Base-by-base conservation (phyloP, 148 eudicot species). In the Spergularia bocconei region DNA sequence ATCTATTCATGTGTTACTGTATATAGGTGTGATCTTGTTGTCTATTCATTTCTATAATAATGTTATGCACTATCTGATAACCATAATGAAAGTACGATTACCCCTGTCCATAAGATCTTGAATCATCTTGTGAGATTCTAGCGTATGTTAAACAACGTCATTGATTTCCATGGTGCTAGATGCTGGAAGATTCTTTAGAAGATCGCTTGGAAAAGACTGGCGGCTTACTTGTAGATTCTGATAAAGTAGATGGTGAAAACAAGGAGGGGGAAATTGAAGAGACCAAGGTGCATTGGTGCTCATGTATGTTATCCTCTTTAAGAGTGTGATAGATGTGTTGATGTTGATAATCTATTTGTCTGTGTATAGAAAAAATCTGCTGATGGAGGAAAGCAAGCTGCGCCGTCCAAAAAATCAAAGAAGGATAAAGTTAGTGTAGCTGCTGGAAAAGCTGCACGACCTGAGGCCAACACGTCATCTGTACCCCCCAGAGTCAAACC, bases 321-420 rank as follows among this genome's bases (percentile, higher is more conserved):
- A 72, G 1, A 54, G 15, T 16, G 13, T 69, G 48, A 69, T 54
- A 69, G 19, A 7, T 15, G 17, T 58, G n/a, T 69, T 75, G 54
- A 67, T 56, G 58, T 58, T 52, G 23, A 62, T 61, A 50, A 39
- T 76, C 44, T 72, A 55, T 59, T 11, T 76, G 11, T 71, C 57
- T 23, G 55, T 80, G 51, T 82, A 60, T 74, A 93, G 98, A 95
- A 89, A 85, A 89, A 88, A 78, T 69, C 92, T 71, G 85, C 71
- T 62, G 98, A 94, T 73, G 98, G 92, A 76, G 96, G 88, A 78
- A 95, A 95, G 83, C 96, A 90, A 87, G 92, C 92, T 73, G 85
- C 85, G 48, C 76, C 98, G 20, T 76, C 78, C 16, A 95, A 92
- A 85, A 95, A 95, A 82, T 69, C 82, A 70, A 95, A 92, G 80